phyloP scores from a whole-genome alignment of 2,329 filamentous ascomycete genomes.

The Claviceps sp. region DNA sequence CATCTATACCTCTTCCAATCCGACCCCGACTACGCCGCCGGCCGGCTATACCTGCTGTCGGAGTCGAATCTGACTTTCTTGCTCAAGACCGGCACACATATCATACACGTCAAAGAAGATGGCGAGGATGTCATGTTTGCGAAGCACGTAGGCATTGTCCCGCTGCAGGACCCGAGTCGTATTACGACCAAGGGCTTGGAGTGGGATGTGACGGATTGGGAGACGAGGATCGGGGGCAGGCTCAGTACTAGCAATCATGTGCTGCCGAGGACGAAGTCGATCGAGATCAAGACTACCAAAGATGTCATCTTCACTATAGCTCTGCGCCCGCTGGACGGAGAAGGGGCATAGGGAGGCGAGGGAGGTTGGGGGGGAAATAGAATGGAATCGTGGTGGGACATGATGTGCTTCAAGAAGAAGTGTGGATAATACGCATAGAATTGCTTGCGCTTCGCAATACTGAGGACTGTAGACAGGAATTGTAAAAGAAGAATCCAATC shows the following conservation, averaged over 20 bases:
- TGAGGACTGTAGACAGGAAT: too few species aligned
- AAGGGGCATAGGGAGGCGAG: conserved; percentile 10
- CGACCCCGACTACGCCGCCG: conserved; percentile 33
- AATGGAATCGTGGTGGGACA: not conserved
- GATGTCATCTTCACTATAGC: conserved; percentile 67
- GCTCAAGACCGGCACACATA: conserved; percentile 54
- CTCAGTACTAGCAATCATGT: conserved; percentile 76
- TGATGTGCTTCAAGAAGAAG: conserved; percentile 1
- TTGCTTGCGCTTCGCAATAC: too few species aligned
- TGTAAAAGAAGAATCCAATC: too few species aligned
- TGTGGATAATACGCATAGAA: conserved; percentile 5
- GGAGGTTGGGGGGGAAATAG: not conserved
- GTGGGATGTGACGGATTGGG: conserved; percentile 82
- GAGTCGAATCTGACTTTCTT: conserved; percentile 73
- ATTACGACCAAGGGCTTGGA: conserved; percentile 72
- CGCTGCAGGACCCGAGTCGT: conserved; percentile 62
- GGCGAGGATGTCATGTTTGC: conserved; percentile 44
- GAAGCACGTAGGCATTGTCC: conserved; percentile 75
- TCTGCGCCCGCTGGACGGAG: conserved; percentile 26
- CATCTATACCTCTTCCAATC: conserved; percentile 58
- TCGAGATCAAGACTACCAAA: conserved; percentile 48
- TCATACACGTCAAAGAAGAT: conserved; percentile 48
- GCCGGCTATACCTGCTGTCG: conserved; percentile 65
- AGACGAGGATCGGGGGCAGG: conserved; percentile 58
- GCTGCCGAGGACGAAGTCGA: conserved; percentile 39